A percentile compares a stretch with the other conserved stretches of the same genome.
phyloP scores from a whole-genome alignment of 2,329 filamentous ascomycete genomes.

The Fonsecaea monophora region DNA sequence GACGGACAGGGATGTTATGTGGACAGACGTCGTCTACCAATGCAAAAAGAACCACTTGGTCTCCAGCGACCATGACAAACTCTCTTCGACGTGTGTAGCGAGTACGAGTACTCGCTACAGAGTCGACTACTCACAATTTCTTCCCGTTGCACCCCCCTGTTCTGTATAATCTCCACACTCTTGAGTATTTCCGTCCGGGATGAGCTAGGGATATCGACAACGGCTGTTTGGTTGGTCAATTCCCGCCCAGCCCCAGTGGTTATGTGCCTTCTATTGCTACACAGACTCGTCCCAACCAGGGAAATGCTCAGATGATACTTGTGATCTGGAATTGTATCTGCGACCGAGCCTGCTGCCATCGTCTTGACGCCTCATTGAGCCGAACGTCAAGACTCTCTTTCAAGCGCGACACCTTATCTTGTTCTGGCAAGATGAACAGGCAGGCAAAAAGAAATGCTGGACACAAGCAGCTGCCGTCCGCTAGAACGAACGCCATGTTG shows the following conservation, averaged over 20 bases:
- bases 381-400: neutral
- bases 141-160: neutral
- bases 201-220: neutral
- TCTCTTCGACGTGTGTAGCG: neutral
- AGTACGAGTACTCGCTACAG: too few species aligned
- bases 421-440: neutral
- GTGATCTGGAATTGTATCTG: neutral
- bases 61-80: neutral
- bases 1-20: neutral
- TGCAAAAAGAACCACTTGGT: neutral
- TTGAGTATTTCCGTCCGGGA: neutral
- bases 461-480: neutral
- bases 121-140: too few species aligned
- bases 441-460: neutral
- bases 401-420: neutral
- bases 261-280: neutral
- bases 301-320: neutral
- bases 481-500: neutral
- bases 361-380: neutral
- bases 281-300: neutral
- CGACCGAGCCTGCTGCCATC: neutral
- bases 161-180: neutral
- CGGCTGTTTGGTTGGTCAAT: neutral
- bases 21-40: neutral
- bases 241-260: neutral